These are phyloP conservation scores for Leersia perrieri DNA, from an alignment of 176 grass and related monocot genomes.

Conservation along the genomic window DNA sequence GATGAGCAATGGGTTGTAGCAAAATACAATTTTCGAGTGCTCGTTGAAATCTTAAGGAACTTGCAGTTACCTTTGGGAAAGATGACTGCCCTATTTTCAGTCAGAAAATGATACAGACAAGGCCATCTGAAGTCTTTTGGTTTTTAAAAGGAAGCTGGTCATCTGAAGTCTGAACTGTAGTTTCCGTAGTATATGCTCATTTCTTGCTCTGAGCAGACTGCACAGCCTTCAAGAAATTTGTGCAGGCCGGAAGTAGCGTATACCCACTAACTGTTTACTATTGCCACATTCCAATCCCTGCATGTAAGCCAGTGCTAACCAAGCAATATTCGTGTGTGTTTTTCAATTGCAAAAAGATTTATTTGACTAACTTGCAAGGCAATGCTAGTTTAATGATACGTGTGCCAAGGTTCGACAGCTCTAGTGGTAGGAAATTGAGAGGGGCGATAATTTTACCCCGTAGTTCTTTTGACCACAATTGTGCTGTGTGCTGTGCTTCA, in stretches of 20 bases:
- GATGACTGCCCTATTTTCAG: neutral
- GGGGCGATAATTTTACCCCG: neutral
- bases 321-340: neutral
- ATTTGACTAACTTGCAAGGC: neutral
- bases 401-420: neutral
- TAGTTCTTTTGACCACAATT: conserved; percentile 7
- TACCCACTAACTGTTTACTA: conserved; percentile 1
- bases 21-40: neutral
- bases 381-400: neutral
- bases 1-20: neutral
- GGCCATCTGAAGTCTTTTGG: neutral
- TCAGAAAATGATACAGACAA: neutral
- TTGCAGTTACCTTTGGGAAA: neutral
- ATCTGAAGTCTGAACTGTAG: neutral
- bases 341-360: neutral
- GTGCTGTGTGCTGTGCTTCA: neutral
- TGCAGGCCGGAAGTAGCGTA: conserved; percentile 4
- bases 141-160: no score
- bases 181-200: neutral
- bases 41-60: conserved; percentile 16
- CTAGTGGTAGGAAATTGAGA: neutral
- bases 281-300: neutral
- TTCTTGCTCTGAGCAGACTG: neutral
- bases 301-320: neutral
- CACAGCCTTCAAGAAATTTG: neutral